A percentile compares a stretch with the other conserved stretches of the same genome.
phyloP scores from a whole-genome alignment of 352 stramenopile genomes.

The Phytopythium cucurbitacearum region DNA sequence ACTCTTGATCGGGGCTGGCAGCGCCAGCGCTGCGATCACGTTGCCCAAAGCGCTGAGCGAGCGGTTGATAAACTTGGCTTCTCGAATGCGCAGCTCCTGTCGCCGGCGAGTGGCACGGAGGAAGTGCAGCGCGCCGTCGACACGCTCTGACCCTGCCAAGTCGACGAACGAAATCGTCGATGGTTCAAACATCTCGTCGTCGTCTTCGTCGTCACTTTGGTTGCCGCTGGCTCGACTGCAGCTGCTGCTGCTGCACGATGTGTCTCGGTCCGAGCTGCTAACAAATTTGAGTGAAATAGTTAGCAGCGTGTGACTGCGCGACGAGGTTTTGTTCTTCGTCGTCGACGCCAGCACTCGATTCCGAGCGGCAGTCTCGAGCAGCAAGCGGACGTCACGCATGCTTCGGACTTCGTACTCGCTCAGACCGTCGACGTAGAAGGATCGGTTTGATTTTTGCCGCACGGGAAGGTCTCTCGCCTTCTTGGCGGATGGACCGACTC shows the following conservation, averaged over 20 bases:
- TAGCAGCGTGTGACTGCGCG: constrained; percentile 63
- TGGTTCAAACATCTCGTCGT: constrained; percentile 6
- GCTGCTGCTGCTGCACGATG: constrained; percentile 6
- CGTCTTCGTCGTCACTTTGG: constrained; percentile 12
- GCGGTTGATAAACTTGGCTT: constrained; percentile 79
- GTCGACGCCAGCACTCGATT: constrained; percentile 59
- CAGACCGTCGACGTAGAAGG: constrained; percentile 60
- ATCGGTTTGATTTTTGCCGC: constrained; percentile 30
- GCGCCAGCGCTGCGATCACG: constrained; percentile 55
- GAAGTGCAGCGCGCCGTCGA: constrained; percentile 50
- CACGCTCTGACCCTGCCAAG: constrained; percentile 60
- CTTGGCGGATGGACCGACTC: background rate
- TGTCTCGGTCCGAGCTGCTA: constrained; percentile 3
- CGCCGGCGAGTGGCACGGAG: constrained; percentile 38
- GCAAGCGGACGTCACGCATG: constrained; percentile 37
- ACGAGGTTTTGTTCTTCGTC: constrained; percentile 61
- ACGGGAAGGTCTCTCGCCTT: constrained; percentile 34
- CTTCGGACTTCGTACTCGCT: constrained; percentile 44
- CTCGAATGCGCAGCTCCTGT: constrained; percentile 60
- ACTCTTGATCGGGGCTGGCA: constrained; percentile 10
- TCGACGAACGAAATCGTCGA: constrained; percentile 69
- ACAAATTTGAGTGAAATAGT: constrained; percentile 43
- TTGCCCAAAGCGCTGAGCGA: constrained; percentile 64
- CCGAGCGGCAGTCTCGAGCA: constrained; percentile 40
- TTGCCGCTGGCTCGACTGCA: too few relatives aligned